These are phyloP conservation scores for Zea luxurians DNA, from an alignment of 176 grass and related monocot species.

Conservation along the genomic window DNA sequence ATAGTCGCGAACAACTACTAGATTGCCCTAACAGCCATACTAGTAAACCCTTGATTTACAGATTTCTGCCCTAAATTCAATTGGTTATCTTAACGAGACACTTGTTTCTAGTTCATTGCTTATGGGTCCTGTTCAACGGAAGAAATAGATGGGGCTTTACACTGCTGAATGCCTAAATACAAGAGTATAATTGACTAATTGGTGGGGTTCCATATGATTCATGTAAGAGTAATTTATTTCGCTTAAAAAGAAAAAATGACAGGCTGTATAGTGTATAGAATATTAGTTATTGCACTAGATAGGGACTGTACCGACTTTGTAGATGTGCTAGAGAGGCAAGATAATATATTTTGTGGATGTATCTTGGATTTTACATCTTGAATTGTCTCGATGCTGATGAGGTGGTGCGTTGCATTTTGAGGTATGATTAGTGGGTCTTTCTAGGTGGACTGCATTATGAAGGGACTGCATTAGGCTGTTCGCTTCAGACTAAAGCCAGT, in stretches of 20 bases:
- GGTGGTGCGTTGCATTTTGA: slow-evolving; percentile 37
- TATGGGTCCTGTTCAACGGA: background rate
- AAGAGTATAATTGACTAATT: background rate
- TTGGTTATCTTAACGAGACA: background rate
- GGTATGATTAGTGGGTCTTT: slow-evolving; percentile 48
- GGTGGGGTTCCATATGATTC: background rate
- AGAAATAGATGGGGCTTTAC: background rate
- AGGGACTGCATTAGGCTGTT: background rate
- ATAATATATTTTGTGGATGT: slow-evolving; percentile 46
- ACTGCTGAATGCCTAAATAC: background rate
- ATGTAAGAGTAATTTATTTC: background rate
- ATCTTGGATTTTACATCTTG: slow-evolving; percentile 44
- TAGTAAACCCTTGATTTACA: background rate
- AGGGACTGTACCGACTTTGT: slow-evolving; percentile 9
- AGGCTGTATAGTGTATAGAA: background rate
- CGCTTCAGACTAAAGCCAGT: too few relatives aligned
- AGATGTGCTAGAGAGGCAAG: slow-evolving; percentile 20
- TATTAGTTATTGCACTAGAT: slow-evolving; percentile 15
- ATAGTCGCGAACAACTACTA: background rate
- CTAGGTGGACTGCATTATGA: slow-evolving; percentile 21
- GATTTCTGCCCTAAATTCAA: background rate
- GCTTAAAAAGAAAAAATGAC: background rate
- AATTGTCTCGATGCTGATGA: slow-evolving; percentile 38
- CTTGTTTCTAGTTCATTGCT: slow-evolving; percentile 6
- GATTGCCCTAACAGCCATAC: background rate